Evolutionary conservation across 352 stramenopile species (phyloP).

Genomic region (Hyaloperonospora arabidopsidis): DNA sequence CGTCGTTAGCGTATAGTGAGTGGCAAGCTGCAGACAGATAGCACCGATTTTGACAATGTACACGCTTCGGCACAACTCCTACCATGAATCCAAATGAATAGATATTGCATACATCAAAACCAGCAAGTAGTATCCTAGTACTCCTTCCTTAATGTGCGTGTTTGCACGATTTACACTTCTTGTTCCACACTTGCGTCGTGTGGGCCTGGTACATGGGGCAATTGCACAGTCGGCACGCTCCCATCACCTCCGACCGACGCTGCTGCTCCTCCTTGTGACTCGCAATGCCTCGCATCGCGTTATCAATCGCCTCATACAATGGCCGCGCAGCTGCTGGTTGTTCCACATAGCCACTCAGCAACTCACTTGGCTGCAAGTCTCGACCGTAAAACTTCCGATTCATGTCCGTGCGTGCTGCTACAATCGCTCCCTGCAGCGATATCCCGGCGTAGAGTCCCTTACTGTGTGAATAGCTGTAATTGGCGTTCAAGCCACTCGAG

Average conservation of each 20-base stretch:
- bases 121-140: neutral
- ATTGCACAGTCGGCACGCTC: constrained; percentile 45
- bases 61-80: too few species aligned
- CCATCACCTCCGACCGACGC: constrained; percentile 43
- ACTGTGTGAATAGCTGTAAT: constrained; percentile 89
- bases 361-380: constrained; percentile 36
- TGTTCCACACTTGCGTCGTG: constrained; percentile 61
- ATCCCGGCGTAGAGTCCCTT: constrained; percentile 90
- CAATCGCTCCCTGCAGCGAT: constrained; percentile 80
- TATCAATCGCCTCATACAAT: constrained; percentile 55
- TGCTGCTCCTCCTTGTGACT: constrained; percentile 34
- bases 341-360: constrained; percentile 40
- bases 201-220: constrained; percentile 58
- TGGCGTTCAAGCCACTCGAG: constrained; percentile 59
- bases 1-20: too few species aligned
- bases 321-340: constrained; percentile 38
- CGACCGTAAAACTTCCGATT: constrained; percentile 90
- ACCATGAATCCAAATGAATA: neutral
- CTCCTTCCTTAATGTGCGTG: constrained; percentile 39
- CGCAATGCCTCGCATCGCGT: constrained; percentile 45
- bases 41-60: too few species aligned
- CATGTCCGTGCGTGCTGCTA: constrained; percentile 67
- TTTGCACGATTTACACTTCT: constrained; percentile 65
- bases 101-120: neutral
- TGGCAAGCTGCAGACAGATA: too few species aligned